These are phyloP conservation scores for Tylopilus sp. DNA, from an alignment of 1,284 basidiomycete species.

Conservation along the genomic window DNA sequence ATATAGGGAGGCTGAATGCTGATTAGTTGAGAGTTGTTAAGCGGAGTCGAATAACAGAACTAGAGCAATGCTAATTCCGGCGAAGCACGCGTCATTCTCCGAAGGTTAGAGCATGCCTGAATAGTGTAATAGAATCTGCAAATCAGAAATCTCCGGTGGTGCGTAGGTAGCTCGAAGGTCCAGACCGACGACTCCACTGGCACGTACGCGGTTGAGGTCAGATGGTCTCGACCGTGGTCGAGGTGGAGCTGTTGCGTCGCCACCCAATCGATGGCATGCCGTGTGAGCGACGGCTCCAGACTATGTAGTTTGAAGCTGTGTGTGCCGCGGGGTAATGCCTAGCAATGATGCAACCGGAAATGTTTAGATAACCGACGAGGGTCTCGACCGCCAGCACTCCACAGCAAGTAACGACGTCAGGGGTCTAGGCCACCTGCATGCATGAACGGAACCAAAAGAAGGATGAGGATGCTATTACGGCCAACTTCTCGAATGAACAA, in stretches of 20 bases:
- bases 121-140: background rate
- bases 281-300: slow-evolving; percentile 18
- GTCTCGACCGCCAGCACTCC: slow-evolving; percentile 21
- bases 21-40: background rate
- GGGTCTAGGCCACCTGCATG: slow-evolving; percentile 21
- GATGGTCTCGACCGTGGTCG: background rate
- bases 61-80: background rate
- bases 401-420: background rate
- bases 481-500: background rate
- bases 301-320: slow-evolving; percentile 14
- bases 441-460: background rate
- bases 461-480: background rate
- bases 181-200: background rate
- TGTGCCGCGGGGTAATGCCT: background rate
- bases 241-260: background rate
- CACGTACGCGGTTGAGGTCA: background rate
- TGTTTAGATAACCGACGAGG: background rate
- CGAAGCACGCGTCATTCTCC: background rate
- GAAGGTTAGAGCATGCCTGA: background rate
- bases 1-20: slow-evolving; percentile 18
- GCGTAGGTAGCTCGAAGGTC: background rate
- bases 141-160: background rate
- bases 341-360: background rate
- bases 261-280: background rate
- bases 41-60: background rate